These are phyloP conservation scores for Citeromyces hawaiiensis DNA, from an alignment of 1,139 yeast genomes.

Conservation along the genomic window DNA sequence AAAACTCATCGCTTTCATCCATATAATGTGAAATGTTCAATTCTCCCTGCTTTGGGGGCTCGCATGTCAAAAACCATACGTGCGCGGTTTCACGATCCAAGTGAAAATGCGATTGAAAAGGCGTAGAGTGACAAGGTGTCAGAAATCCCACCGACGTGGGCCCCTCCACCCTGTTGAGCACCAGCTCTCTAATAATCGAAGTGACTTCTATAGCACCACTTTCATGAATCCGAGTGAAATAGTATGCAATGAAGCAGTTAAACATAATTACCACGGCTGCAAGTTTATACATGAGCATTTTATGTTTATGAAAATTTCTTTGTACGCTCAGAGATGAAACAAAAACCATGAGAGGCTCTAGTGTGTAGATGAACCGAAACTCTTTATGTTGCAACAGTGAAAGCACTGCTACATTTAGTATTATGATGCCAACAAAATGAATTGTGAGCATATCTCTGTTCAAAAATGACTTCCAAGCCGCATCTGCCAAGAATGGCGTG, in stretches of 20 bases:
- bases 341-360: conserved; percentile 59
- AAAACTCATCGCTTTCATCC: conserved; percentile 83
- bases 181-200: conserved; percentile 29
- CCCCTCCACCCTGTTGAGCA: conserved; percentile 9
- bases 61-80: conserved; percentile 79
- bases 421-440: conserved; percentile 17
- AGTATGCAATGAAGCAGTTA: conserved; percentile 10
- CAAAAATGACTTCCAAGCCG: conserved; percentile 15
- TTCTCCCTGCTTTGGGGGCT: conserved; percentile 53
- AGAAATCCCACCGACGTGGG: conserved; percentile 51
- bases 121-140: conserved; percentile 96
- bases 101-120: conserved; percentile 83
- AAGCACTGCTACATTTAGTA: conserved; percentile 35
- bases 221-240: conserved; percentile 58
- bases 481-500: conserved; percentile 44
- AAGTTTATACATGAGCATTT: not conserved
- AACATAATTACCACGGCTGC: conserved; percentile 3
- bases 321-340: conserved; percentile 22
- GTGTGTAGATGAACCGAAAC: conserved; percentile 77
- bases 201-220: conserved; percentile 71
- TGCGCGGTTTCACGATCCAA: conserved; percentile 27
- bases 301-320: conserved; percentile 5
- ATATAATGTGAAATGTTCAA: conserved; percentile 31
- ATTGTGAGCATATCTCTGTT: conserved; percentile 3
- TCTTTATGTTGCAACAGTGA: conserved; percentile 77